Evolutionary conservation across 371 early-diverging fungal species (phyloP).

Genomic region (Mortierella sp.): DNA sequence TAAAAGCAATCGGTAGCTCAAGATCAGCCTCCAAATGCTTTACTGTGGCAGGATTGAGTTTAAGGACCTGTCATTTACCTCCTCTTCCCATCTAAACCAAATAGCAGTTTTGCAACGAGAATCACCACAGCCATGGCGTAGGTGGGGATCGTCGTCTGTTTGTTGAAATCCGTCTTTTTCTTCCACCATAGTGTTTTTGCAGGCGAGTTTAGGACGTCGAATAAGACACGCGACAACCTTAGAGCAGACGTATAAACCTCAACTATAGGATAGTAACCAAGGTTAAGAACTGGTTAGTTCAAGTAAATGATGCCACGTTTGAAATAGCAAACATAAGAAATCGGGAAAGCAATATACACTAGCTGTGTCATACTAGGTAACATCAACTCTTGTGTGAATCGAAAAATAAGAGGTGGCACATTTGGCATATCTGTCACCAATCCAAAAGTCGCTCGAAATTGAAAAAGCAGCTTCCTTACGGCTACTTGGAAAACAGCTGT

Average conservation of each 20-base stretch:
- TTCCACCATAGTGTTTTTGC: background rate
- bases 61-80: slow-evolving; percentile 12
- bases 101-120: slow-evolving; percentile 37
- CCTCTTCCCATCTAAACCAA: slow-evolving; percentile 39
- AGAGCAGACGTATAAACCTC: slow-evolving; percentile 41
- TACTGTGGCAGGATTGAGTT: background rate
- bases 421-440: slow-evolving; percentile 9
- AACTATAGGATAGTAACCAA: slow-evolving; percentile 5
- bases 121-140: slow-evolving; percentile 33
- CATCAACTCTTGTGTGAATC: slow-evolving; percentile 51
- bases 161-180: background rate
- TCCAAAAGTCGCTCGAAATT: background rate
- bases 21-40: background rate
- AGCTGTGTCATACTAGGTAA: slow-evolving; percentile 32
- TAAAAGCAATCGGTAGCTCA: background rate
- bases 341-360: background rate
- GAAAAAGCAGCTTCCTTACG: background rate
- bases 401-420: slow-evolving; percentile 26
- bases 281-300: background rate
- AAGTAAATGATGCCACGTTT: background rate
- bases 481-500: background rate
- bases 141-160: background rate
- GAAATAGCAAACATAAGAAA: background rate
- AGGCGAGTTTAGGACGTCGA: background rate
- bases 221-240: slow-evolving; percentile 11